Conservation (phyloP, 2,329 filamentous ascomycete genomes). For the Aphanoascus verrucosus region DNA sequence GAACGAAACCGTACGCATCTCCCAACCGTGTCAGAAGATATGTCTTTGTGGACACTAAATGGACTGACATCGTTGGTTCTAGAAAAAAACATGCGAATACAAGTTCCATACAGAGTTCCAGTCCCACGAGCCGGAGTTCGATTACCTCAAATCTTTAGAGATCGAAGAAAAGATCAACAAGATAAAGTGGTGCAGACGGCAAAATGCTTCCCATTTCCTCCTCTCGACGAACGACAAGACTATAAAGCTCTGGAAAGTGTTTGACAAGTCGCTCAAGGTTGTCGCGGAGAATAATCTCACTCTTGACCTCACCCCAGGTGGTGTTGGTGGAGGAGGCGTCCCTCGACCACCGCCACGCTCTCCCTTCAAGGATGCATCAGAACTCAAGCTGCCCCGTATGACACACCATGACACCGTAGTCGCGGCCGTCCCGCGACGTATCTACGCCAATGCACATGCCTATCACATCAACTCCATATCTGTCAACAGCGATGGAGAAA, state of each 20-base stretch:
- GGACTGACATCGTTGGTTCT: constrained; percentile 4
- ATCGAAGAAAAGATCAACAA: constrained; percentile 99
- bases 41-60: neutral
- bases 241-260: constrained; percentile 99
- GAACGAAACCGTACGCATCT: constrained; percentile 73
- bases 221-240: constrained; percentile 99
- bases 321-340: constrained; percentile 61
- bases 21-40: neutral
- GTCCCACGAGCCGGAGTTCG: constrained; percentile 98
- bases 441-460: constrained; percentile 95
- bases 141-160: constrained; percentile 97
- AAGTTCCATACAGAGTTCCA: constrained; percentile 99
- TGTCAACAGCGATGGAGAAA: constrained; percentile 99
- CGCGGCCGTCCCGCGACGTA: constrained; percentile 86
- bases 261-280: constrained; percentile 97
- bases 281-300: constrained; percentile 98
- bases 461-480: constrained; percentile 99
- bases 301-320: constrained; percentile 74
- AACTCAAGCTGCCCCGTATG: constrained; percentile 86
- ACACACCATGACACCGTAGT: constrained; percentile 98
- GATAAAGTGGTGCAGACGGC: constrained; percentile 98
- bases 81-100: constrained; percentile 99
- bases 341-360: constrained; percentile 60
- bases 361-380: constrained; percentile 67
- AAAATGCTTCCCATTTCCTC: constrained; percentile 96